A percentile compares a stretch with the other conserved stretches of the same genome.
Evolutionary conservation across 345 rosid species (phyloP).

Genomic region (Citrus hindsii): DNA sequence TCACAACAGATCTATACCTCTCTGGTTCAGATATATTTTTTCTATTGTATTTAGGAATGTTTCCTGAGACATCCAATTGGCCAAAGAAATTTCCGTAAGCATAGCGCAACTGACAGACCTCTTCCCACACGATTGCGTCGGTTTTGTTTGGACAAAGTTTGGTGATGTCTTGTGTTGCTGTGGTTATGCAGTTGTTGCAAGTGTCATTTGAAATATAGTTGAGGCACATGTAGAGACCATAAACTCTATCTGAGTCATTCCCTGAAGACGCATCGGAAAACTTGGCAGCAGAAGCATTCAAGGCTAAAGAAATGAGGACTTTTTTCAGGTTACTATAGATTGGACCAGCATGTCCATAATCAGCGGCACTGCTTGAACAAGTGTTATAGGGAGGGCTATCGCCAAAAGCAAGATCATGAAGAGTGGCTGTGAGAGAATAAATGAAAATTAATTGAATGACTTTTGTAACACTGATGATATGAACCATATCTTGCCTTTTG

Average conservation of each 20-base stretch:
- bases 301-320: slow-evolving; percentile 3
- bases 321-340: background rate
- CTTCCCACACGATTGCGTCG: slow-evolving; percentile 39
- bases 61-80: slow-evolving; percentile 25
- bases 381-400: slow-evolving; percentile 14
- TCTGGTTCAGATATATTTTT: slow-evolving; percentile 22
- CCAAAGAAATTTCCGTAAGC: slow-evolving; percentile 23
- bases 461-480: background rate
- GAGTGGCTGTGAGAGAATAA: background rate
- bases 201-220: slow-evolving; percentile 4
- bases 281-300: slow-evolving; percentile 14
- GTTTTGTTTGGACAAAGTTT: slow-evolving; percentile 18
- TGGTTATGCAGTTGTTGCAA: slow-evolving; percentile 17
- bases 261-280: slow-evolving; percentile 17
- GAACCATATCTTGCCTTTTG: slow-evolving; percentile 1
- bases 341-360: background rate
- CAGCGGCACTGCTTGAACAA: slow-evolving; percentile 1
- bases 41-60: slow-evolving; percentile 8
- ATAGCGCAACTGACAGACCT: slow-evolving; percentile 34
- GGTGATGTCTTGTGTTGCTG: slow-evolving; percentile 18
- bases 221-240: slow-evolving; percentile 38
- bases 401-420: slow-evolving; percentile 7
- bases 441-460: background rate
- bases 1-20: slow-evolving; percentile 16
- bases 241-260: slow-evolving; percentile 13